These are phyloP conservation scores for Tolypocladium pustulatum DNA, from an alignment of 2,329 filamentous ascomycete species.

Conservation along the genomic window DNA sequence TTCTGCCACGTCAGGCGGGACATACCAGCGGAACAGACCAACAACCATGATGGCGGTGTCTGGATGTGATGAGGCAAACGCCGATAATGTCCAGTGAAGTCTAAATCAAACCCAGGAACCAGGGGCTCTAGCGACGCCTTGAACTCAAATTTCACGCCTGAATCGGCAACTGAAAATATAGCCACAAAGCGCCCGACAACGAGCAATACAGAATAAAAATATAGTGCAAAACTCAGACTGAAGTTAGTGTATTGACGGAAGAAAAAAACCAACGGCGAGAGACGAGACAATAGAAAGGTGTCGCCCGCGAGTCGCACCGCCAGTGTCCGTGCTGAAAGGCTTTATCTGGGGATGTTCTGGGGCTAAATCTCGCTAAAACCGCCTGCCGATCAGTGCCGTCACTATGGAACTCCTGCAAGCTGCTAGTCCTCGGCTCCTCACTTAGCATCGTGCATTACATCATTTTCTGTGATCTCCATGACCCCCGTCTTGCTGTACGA, in stretches of 20 bases:
- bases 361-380: conserved; percentile 12
- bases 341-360: conserved; percentile 2
- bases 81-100: neutral
- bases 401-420: neutral
- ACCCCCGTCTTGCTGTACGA: too few relatives aligned
- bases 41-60: conserved; percentile 5
- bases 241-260: neutral
- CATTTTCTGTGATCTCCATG: too few relatives aligned
- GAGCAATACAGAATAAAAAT: neutral
- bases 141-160: neutral
- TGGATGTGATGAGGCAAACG: neutral
- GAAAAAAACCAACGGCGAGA: neutral
- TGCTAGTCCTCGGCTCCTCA: too few relatives aligned
- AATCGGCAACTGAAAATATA: neutral
- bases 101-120: neutral
- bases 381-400: neutral
- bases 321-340: neutral
- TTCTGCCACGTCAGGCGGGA: neutral
- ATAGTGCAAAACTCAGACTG: neutral
- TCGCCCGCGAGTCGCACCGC: neutral
- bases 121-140: neutral
- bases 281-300: neutral
- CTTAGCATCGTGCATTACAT: too few relatives aligned
- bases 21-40: conserved; percentile 20
- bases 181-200: neutral